phyloP scores from a whole-genome alignment of 257 asterid genomes.

The Nemophila menziesii region DNA sequence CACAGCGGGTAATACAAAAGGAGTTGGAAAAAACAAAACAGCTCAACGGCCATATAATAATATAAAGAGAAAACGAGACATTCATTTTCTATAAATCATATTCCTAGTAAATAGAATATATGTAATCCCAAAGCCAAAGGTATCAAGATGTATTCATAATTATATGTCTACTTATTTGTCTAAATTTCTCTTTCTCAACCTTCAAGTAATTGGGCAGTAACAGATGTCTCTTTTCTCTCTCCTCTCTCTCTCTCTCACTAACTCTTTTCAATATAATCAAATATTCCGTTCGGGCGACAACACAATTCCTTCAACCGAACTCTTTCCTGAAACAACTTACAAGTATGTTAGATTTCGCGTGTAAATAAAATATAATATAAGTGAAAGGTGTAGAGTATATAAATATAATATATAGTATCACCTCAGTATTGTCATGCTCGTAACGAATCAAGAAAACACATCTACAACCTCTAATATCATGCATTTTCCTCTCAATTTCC shows the following conservation, averaged over 20 bases:
- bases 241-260: too few species aligned
- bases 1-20: too few species aligned
- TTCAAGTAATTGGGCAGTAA: neutral
- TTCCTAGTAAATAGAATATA: too few species aligned
- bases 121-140: too few species aligned
- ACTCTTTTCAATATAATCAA: slow-evolving; percentile 10
- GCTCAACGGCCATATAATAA: too few species aligned
- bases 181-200: too few species aligned
- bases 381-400: neutral
- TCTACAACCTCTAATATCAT: slow-evolving; percentile 95
- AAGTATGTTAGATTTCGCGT: neutral
- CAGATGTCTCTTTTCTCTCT: too few species aligned
- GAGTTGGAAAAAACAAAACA: too few species aligned
- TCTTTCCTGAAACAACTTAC: slow-evolving; percentile 40
- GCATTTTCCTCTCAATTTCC: slow-evolving; percentile 61
- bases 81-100: too few species aligned
- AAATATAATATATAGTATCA: slow-evolving; percentile 10
- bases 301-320: slow-evolving; percentile 78
- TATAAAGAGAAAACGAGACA: too few species aligned
- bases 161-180: too few species aligned
- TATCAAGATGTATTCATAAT: too few species aligned
- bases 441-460: slow-evolving; percentile 69
- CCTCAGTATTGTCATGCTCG: slow-evolving; percentile 57
- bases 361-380: neutral
- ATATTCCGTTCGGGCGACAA: slow-evolving; percentile 47